Evolutionary conservation across 129 eudicot species (phyloP).

Genomic region (Heracleum sosnowskyi): DNA sequence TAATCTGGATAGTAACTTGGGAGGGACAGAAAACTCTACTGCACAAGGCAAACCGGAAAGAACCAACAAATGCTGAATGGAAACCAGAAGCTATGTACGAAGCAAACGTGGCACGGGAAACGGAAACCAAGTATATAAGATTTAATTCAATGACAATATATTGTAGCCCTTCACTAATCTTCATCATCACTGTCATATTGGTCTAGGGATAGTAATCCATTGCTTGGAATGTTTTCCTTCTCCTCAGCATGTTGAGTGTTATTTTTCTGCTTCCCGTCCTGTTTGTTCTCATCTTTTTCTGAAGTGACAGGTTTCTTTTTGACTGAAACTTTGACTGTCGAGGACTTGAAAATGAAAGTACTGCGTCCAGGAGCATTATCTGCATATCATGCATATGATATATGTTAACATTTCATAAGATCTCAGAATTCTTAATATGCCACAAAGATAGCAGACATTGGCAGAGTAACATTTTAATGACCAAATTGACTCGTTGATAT

Average conservation of each 20-base stretch:
- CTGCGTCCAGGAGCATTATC: neutral
- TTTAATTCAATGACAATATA: neutral
- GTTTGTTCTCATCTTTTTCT: neutral
- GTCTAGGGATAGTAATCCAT: neutral
- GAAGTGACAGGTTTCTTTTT: neutral
- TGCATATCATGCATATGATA: neutral
- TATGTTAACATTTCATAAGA: neutral
- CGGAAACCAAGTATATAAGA: neutral
- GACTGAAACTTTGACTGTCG: neutral
- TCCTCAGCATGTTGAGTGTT: neutral
- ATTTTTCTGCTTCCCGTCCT: neutral
- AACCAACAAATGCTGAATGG: neutral
- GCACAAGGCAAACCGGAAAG: neutral
- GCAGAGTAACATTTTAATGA: neutral
- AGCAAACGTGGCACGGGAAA: neutral
- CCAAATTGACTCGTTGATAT: neutral
- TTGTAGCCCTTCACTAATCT: neutral
- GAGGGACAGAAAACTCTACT: too few species aligned
- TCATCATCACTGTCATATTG: slow-evolving; percentile 7
- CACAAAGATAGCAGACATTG: neutral
- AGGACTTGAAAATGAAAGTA: neutral
- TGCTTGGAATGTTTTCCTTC: neutral
- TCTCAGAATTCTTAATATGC: neutral
- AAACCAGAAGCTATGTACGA: neutral
- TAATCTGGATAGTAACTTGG: too few species aligned